A percentile compares a stretch with the other conserved stretches of the same genome.
phyloP scores from a whole-genome alignment of 371 early-diverging fungal species.

The Haplosporangium sp. region DNA sequence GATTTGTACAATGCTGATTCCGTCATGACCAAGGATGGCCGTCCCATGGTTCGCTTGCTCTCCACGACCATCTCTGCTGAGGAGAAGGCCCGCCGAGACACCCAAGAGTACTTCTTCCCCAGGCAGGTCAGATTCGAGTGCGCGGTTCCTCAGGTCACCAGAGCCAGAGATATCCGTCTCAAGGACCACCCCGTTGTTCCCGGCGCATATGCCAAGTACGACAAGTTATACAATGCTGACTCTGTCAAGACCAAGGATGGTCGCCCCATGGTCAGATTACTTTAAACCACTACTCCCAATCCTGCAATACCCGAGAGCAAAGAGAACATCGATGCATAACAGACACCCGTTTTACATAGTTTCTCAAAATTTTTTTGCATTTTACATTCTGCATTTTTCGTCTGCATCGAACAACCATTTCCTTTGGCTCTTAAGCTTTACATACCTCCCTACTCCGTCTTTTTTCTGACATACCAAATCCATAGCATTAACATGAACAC shows the following conservation, averaged over 20 bases:
- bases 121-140: conserved; percentile 29
- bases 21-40: conserved; percentile 36
- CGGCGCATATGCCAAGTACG: conserved; percentile 32
- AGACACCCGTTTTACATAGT: not conserved
- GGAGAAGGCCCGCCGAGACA: conserved; percentile 16
- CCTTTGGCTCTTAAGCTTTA: no score
- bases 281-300: conserved; percentile 8
- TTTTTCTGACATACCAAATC: no score
- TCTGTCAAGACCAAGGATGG: conserved; percentile 43
- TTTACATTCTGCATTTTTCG: no score
- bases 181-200: conserved; percentile 37
- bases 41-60: conserved; percentile 40
- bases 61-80: conserved; percentile 1
- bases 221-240: conserved; percentile 38
- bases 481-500: no score
- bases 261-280: conserved; percentile 42
- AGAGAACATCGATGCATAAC: not conserved
- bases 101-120: conserved; percentile 48
- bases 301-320: not conserved
- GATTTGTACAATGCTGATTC: conserved; percentile 45
- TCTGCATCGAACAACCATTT: no score
- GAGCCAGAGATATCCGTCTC: conserved; percentile 31
- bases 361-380: not conserved
- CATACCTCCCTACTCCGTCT: no score
- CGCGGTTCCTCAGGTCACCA: conserved; percentile 20